phyloP scores from a whole-genome alignment of 1,284 basidiomycete genomes.

The Flammula alnicola region DNA sequence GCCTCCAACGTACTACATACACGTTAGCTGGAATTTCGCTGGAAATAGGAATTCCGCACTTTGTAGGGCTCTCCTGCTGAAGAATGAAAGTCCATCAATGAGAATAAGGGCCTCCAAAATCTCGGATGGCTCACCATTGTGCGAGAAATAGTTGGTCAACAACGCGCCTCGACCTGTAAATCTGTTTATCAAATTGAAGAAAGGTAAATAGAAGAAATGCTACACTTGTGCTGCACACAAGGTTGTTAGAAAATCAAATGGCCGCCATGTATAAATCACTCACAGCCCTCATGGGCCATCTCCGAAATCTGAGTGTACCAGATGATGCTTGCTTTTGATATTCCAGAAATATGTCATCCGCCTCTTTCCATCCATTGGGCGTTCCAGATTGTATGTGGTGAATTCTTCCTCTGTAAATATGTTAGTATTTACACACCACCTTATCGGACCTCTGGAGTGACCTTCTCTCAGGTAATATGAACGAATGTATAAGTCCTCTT shows the following conservation, averaged over 20 bases:
- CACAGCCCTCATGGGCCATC: constrained; percentile 71
- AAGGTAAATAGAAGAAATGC: constrained; percentile 9
- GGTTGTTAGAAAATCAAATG: not conserved
- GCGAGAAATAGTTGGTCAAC: constrained; percentile 81
- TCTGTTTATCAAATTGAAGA: constrained; percentile 12
- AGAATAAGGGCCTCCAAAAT: not conserved
- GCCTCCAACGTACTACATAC: constrained; percentile 70
- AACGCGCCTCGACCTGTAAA: constrained; percentile 64
- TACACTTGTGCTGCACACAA: constrained; percentile 67
- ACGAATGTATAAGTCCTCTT: constrained; percentile 43
- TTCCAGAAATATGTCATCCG: constrained; percentile 57
- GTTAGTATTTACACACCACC: not conserved
- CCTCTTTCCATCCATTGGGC: constrained; percentile 44
- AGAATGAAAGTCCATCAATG: constrained; percentile 1
- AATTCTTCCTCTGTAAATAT: constrained; percentile 57
- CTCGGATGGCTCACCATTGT: constrained; percentile 73
- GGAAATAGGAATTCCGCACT: constrained; percentile 37
- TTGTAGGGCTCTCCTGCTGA: constrained; percentile 78
- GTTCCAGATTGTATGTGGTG: constrained; percentile 57
- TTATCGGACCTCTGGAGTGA: constrained; percentile 27
- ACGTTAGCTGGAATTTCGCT: constrained; percentile 12
- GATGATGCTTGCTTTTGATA: constrained; percentile 67
- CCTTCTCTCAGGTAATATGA: constrained; percentile 54
- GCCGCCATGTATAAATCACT: constrained; percentile 28
- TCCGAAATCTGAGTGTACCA: constrained; percentile 61